Evolutionary conservation across 2,329 filamentous ascomycete species (phyloP).

Genomic region (Monosporascus cannonballus): DNA sequence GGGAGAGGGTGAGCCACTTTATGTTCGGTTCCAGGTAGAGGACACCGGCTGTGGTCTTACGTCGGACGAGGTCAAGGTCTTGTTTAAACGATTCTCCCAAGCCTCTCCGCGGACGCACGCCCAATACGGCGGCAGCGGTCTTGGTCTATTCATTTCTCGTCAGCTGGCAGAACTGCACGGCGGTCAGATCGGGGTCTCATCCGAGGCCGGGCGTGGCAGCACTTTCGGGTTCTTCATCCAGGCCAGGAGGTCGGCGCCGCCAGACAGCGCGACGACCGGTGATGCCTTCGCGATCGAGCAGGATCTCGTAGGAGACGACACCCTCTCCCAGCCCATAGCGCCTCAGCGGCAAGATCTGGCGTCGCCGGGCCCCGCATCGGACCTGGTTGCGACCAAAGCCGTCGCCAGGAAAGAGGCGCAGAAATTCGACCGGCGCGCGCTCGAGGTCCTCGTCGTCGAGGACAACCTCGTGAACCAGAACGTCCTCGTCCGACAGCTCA

Average conservation of each 20-base stretch:
- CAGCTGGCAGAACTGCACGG: slow-evolving; percentile 76
- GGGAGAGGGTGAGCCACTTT: slow-evolving; percentile 36
- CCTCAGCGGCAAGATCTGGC: slow-evolving; percentile 22
- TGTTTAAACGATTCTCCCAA: slow-evolving; percentile 77
- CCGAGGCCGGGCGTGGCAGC: slow-evolving; percentile 62
- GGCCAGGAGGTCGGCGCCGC: slow-evolving; percentile 26
- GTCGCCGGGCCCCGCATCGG: slow-evolving; percentile 9
- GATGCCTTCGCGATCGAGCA: slow-evolving; percentile 4
- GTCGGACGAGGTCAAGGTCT: slow-evolving; percentile 62
- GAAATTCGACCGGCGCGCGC: slow-evolving; percentile 14
- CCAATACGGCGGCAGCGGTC: slow-evolving; percentile 71
- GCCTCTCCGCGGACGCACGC: slow-evolving; percentile 70
- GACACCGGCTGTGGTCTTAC: slow-evolving; percentile 73
- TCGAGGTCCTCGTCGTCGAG: slow-evolving; percentile 46
- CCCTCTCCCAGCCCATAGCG: slow-evolving; percentile 9
- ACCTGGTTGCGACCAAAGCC: slow-evolving; percentile 15
- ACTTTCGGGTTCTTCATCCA: slow-evolving; percentile 73
- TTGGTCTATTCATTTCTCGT: slow-evolving; percentile 74
- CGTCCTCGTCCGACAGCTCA: slow-evolving; percentile 45
- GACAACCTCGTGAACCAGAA: slow-evolving; percentile 58
- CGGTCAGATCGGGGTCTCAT: slow-evolving; percentile 70
- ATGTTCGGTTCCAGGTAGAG: slow-evolving; percentile 65
- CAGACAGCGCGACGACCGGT: slow-evolving; percentile 13
- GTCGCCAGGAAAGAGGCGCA: not conserved
- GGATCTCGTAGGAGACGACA: slow-evolving; percentile 11